These are phyloP conservation scores for Meyerozyma smithsonii DNA, from an alignment of 1,139 yeast genomes.

Conservation along the genomic window DNA sequence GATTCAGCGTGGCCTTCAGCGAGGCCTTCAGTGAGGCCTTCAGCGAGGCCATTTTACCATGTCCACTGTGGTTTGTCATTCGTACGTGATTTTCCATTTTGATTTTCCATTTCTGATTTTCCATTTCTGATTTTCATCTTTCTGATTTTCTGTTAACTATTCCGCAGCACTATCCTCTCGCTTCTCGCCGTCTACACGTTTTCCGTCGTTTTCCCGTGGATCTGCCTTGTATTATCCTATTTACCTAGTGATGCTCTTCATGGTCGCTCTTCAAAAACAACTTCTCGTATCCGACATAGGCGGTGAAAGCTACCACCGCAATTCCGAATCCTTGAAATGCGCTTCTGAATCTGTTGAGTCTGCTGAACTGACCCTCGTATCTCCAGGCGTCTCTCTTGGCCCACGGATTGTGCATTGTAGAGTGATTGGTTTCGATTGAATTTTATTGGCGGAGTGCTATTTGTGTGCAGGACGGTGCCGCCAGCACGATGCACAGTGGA, in stretches of 20 bases:
- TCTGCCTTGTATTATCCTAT: not conserved
- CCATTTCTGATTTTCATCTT: too few species aligned
- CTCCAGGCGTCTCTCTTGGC: conserved; percentile 87
- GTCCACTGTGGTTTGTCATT: too few species aligned
- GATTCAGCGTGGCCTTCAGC: not conserved
- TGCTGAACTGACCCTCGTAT: conserved; percentile 75
- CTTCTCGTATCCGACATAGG: conserved; percentile 62
- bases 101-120: too few species aligned
- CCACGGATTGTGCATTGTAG: conserved; percentile 33
- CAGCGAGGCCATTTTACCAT: too few species aligned
- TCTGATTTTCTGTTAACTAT: not conserved
- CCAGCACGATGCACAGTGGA: too few species aligned
- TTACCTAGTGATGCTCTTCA: conserved; percentile 15
- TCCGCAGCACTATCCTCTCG: not conserved
- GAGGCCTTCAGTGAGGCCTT: too few species aligned
- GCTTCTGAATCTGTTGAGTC: conserved; percentile 63
- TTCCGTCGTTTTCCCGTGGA: too few species aligned
- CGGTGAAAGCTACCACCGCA: conserved; percentile 72
- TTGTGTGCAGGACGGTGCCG: not conserved
- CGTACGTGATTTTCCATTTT: too few species aligned
- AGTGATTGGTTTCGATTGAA: not conserved
- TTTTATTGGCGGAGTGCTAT: not conserved
- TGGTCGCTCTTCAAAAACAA: conserved; percentile 29
- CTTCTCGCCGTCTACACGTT: not conserved
- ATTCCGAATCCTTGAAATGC: conserved; percentile 84